Evolutionary conservation across 345 rosid genomes (phyloP).

Genomic region (Brassica cretica): DNA sequence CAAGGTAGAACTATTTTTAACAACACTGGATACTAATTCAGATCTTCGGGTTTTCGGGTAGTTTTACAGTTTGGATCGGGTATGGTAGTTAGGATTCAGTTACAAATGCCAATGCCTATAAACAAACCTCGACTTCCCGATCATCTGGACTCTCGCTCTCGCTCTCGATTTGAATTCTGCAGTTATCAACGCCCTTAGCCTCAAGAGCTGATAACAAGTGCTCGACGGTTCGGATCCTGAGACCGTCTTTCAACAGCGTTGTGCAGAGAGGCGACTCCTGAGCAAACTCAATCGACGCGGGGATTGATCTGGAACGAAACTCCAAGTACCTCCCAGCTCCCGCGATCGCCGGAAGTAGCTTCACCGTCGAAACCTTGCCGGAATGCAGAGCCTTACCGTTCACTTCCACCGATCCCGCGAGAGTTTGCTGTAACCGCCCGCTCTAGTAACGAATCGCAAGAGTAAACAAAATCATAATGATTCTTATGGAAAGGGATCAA

Average conservation of each 20-base stretch:
- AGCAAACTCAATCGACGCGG: constrained; percentile 63
- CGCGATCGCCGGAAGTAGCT: constrained; percentile 61
- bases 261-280: constrained; percentile 72
- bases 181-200: constrained; percentile 73
- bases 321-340: constrained; percentile 73
- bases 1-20: no score
- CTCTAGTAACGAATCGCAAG: constrained; percentile 41
- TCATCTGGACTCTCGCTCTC: constrained; percentile 37
- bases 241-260: constrained; percentile 57
- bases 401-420: constrained; percentile 55
- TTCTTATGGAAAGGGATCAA: neutral
- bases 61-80: no score
- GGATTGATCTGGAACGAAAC: constrained; percentile 49
- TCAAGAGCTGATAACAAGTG: constrained; percentile 91
- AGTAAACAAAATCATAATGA: neutral
- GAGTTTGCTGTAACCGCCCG: constrained; percentile 72
- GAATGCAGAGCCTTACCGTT: constrained; percentile 67
- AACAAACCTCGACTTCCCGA: constrained; percentile 56
- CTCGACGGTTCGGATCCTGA: constrained; percentile 68
- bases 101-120: no score
- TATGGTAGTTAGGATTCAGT: no score
- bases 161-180: constrained; percentile 58
- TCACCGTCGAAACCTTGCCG: constrained; percentile 64
- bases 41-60: no score
- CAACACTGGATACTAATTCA: no score